phyloP scores from a whole-genome alignment of 2,329 filamentous ascomycete genomes.

The Cladosporium sphaerospermum region DNA sequence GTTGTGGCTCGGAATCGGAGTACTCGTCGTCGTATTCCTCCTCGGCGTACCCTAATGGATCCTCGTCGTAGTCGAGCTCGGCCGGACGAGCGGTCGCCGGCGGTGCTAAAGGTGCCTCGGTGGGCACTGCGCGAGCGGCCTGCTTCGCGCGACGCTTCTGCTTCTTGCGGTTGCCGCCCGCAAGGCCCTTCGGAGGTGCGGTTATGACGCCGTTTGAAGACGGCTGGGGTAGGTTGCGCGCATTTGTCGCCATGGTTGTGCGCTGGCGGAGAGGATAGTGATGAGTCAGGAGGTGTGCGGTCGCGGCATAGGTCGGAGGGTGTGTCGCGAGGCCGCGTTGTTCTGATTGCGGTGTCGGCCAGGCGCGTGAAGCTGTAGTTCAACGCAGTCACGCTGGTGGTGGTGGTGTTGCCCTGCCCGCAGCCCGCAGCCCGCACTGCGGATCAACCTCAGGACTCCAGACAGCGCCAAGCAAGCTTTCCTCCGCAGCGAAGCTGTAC shows the following conservation, averaged over 20 bases:
- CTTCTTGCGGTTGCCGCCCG: conserved; percentile 80
- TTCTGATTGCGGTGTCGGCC: background rate
- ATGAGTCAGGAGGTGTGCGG: background rate
- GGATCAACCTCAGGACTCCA: too few species aligned
- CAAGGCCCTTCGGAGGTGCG: conserved; percentile 22
- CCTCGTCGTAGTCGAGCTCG: conserved; percentile 26
- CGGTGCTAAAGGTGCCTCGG: conserved; percentile 32
- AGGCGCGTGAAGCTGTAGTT: background rate
- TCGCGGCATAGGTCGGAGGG: background rate
- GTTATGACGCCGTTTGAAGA: conserved; percentile 35
- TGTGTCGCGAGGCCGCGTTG: background rate
- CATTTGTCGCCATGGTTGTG: conserved; percentile 26
- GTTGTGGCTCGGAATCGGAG: conserved; percentile 16
- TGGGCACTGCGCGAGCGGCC: conserved; percentile 58
- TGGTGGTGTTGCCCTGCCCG: background rate
- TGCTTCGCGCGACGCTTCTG: conserved; percentile 84
- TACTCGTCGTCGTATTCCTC: conserved; percentile 18
- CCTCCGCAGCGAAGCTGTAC: too few species aligned
- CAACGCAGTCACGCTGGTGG: background rate
- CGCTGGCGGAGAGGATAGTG: conserved; percentile 10
- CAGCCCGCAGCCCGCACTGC: too few species aligned
- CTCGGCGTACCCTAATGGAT: conserved; percentile 19
- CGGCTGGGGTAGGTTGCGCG: conserved; percentile 17
- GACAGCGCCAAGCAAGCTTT: too few species aligned
- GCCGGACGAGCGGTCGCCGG: conserved; percentile 10